Conservation (phyloP, 2,329 filamentous ascomycete species). For the Cercospora janseana region DNA sequence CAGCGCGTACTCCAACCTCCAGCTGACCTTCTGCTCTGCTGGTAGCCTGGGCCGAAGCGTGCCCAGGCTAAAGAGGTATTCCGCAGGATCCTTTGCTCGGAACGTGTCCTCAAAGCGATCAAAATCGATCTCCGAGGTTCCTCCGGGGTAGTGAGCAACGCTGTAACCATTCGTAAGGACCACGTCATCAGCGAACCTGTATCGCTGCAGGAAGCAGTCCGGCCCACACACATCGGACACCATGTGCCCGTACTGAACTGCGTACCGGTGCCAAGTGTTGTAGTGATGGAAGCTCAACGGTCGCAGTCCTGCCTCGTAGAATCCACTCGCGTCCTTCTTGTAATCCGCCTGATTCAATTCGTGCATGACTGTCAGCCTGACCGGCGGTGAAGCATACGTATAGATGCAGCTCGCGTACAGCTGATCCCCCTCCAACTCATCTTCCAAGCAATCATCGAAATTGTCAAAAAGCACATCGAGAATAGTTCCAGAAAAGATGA, state of each 20-base stretch:
- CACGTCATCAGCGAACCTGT: constrained; percentile 15
- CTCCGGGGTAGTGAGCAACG: constrained; percentile 17
- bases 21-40: constrained; percentile 14
- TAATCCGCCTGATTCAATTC: constrained; percentile 24
- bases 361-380: constrained; percentile 13
- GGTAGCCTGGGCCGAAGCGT: constrained; percentile 12
- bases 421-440: constrained; percentile 9
- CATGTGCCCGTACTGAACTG: constrained; percentile 14
- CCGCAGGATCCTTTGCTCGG: not conserved
- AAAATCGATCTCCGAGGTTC: constrained; percentile 10
- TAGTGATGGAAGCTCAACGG: constrained; percentile 19
- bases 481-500: constrained; percentile 17
- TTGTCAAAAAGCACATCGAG: constrained; percentile 11
- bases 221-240: constrained; percentile 18
- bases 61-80: constrained; percentile 18
- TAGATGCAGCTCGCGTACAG: constrained; percentile 16
- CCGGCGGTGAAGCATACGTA: constrained; percentile 15
- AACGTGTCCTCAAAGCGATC: constrained; percentile 18
- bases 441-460: constrained; percentile 12
- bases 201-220: constrained; percentile 20
- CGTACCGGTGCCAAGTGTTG: constrained; percentile 19
- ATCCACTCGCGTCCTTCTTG: constrained; percentile 12
- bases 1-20: constrained; percentile 15
- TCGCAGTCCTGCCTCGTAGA: constrained; percentile 14
- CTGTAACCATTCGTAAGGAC: constrained; percentile 22